Conservation (phyloP, 768 basidiomycete species). For the Steccherinum ochraceum region DNA sequence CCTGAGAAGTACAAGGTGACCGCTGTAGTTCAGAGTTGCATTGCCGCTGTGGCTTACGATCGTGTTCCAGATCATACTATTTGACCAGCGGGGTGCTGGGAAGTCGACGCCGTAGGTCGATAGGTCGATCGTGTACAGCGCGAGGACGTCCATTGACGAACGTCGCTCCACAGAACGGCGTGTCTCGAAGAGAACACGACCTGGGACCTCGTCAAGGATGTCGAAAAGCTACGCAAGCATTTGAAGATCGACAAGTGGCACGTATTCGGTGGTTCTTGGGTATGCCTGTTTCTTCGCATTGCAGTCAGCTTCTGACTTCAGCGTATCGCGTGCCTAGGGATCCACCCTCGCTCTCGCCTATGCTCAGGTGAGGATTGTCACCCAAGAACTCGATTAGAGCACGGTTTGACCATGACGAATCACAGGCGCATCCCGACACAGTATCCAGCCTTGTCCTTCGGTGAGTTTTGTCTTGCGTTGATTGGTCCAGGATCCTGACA, state of each 20-base stretch:
- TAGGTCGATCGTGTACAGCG: too few relatives aligned
- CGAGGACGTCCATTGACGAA: too few relatives aligned
- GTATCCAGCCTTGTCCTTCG: slow-evolving; percentile 76
- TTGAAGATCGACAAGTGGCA: slow-evolving; percentile 84
- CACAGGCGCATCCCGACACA: slow-evolving; percentile 70
- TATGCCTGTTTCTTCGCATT: slow-evolving; percentile 17
- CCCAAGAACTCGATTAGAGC: too few relatives aligned
- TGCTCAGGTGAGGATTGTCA: slow-evolving; percentile 52
- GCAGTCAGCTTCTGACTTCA: not conserved
- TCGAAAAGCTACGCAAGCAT: slow-evolving; percentile 74
- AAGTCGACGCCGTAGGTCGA: slow-evolving; percentile 80
- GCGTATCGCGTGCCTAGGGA: too few relatives aligned
- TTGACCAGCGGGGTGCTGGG: slow-evolving; percentile 88
- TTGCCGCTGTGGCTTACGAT: too few relatives aligned
- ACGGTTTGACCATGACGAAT: not conserved
- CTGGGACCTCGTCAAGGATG: slow-evolving; percentile 88
- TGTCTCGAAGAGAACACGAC: slow-evolving; percentile 85
- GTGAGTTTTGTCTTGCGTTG: slow-evolving; percentile 28
- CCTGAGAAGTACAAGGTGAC: slow-evolving; percentile 81
- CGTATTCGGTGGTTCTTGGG: slow-evolving; percentile 94
- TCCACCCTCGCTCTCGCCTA: slow-evolving; percentile 85
- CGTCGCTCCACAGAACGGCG: too few relatives aligned
- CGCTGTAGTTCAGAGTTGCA: too few relatives aligned
- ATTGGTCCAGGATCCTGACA: too few relatives aligned
- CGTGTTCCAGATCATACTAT: slow-evolving; percentile 60